Base-by-base conservation (phyloP, 208 protist species). In the Leishmania braziliensis region DNA sequence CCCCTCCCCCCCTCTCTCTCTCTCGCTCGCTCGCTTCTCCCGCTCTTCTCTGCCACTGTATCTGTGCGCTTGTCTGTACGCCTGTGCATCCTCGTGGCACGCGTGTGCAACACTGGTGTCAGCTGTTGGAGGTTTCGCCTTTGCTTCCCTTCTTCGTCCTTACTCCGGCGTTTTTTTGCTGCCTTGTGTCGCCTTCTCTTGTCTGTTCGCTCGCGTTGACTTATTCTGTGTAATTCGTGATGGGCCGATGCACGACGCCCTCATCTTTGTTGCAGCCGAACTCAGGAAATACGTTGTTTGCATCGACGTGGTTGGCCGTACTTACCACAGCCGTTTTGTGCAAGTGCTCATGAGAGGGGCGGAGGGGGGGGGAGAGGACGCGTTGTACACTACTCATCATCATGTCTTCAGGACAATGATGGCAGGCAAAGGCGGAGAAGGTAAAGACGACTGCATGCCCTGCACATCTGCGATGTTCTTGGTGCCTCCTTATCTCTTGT, bases 51-150 rank as follows among this genome's bases (percentile, higher is more conserved):
- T 56, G 16, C 53, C 53, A 12, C 53, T 16, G 18, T 39, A 29
- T 39, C 50, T 78, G 36, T 78, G 53, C 29, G 60, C 20, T 36
- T 78, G n/a, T 69, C 26, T 77, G 50, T 62, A 4, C 68, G 50
- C 0, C 16, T 69, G 56, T 68, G 50, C 26, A 23, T 29, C 29
- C 20, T 68, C 29, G 62, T 14, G 29, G 9, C 58, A 43, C 65
- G 36, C 66, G 66, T 71, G 66, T 26, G 66, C 39, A 18, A 36
- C 6, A 20, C 43, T 46, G 43, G 43, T 46, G 43, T 46, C 43
- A 46, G 43, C 43, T 6, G 43, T 46, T 46, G 43, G 43, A 46
- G 43, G 43, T 46, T 46, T 46, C 43, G 43, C 18, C 18, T 56
- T 56, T 56, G 53, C 53, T 20, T 56, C 53, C 18, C 53, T 56